phyloP scores from a whole-genome alignment of 2,329 filamentous ascomycete genomes.

The Alternaria arborescens region DNA sequence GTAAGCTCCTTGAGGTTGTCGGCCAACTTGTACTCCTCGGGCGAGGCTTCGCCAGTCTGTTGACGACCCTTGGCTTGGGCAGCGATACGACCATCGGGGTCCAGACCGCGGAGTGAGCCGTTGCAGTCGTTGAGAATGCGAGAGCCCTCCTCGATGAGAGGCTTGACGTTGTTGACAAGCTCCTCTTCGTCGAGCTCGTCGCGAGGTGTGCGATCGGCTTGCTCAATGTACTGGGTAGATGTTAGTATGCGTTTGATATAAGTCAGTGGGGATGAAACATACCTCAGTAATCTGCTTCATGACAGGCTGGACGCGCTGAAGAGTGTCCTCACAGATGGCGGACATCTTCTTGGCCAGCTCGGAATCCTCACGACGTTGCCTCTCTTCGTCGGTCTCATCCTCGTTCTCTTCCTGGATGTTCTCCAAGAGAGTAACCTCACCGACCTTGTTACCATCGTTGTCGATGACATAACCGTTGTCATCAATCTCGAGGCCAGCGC shows the following conservation, averaged over 20 bases:
- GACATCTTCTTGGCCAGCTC: conserved; percentile 82
- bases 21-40: conserved; percentile 85
- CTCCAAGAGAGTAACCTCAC: conserved; percentile 69
- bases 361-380: conserved; percentile 67
- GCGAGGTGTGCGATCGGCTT: conserved; percentile 79
- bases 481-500: conserved; percentile 61
- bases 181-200: conserved; percentile 91
- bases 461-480: conserved; percentile 63
- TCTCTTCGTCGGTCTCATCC: conserved; percentile 58
- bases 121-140: conserved; percentile 87
- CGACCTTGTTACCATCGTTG: conserved; percentile 69
- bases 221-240: conserved; percentile 72
- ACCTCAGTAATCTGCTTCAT: conserved; percentile 86
- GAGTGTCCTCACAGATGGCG: conserved; percentile 75
- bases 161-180: conserved; percentile 84
- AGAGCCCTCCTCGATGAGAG: conserved; percentile 85
- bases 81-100: conserved; percentile 86
- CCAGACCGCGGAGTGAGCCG: conserved; percentile 83
- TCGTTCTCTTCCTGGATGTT: conserved; percentile 66
- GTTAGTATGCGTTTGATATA: conserved; percentile 35
- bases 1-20: conserved; percentile 88
- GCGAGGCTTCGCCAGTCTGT: conserved; percentile 76
- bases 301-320: conserved; percentile 85
- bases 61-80: conserved; percentile 85
- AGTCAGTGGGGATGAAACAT: conserved; percentile 40